Conservation (phyloP, 768 basidiomycete genomes). For the Psilocybe azurescens region DNA sequence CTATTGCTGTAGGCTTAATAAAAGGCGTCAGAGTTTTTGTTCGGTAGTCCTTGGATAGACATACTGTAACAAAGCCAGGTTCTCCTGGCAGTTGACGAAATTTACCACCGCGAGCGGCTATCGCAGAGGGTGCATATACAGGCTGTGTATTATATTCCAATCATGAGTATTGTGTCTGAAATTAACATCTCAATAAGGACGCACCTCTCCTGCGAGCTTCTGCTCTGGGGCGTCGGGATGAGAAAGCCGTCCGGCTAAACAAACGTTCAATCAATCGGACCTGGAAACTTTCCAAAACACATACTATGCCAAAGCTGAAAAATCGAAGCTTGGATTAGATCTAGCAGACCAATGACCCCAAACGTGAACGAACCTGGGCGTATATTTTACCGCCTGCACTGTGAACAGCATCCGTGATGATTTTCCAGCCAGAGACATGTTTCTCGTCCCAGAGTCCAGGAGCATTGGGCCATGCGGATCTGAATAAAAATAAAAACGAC, state of each 20-base stretch:
- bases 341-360: neutral
- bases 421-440: constrained; percentile 51
- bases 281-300: neutral
- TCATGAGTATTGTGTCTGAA: neutral
- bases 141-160: constrained; percentile 32
- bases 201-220: constrained; percentile 38
- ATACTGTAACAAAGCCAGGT: constrained; percentile 45
- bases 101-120: constrained; percentile 44
- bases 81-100: constrained; percentile 44
- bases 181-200: neutral
- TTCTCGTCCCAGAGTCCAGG: constrained; percentile 53
- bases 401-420: constrained; percentile 52
- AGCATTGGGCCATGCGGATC: constrained; percentile 47
- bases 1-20: constrained; percentile 40
- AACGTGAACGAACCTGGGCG: constrained; percentile 33
- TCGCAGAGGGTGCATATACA: constrained; percentile 49
- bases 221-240: constrained; percentile 46
- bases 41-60: too few relatives aligned
- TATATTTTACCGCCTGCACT: constrained; percentile 47
- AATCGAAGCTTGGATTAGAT: neutral
- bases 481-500: constrained; percentile 15
- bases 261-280: neutral
- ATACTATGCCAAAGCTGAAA: constrained; percentile 1
- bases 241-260: constrained; percentile 37
- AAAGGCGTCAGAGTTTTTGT: neutral